Conservation (phyloP, 352 stramenopile genomes). For the Phytopythium litorale region DNA sequence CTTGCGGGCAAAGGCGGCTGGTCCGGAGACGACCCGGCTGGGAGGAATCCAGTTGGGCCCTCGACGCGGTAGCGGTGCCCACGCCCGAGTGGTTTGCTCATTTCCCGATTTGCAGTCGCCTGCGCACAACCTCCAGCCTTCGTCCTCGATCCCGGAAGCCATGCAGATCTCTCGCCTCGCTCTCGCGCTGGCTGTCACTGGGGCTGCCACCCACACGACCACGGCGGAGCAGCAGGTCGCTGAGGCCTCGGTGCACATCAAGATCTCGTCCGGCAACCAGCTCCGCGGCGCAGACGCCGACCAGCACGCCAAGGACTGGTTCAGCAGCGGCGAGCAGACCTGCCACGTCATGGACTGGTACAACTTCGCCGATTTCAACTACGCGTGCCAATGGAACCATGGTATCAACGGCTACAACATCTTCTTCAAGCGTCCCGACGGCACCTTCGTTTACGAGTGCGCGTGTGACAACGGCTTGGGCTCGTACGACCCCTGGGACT, state of each 20-base stretch:
- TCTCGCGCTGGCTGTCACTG: neutral
- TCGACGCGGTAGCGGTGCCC: neutral
- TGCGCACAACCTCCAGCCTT: neutral
- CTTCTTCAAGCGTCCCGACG: constrained; percentile 8
- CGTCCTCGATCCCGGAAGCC: neutral
- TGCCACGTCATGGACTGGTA: constrained; percentile 7
- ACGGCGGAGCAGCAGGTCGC: constrained; percentile 1
- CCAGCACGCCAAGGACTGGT: neutral
- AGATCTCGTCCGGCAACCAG: neutral
- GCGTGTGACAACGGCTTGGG: neutral
- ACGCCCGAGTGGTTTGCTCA: neutral
- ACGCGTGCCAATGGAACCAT: constrained; percentile 11
- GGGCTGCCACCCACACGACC: neutral
- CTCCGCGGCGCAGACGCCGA: neutral
- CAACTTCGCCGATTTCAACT: constrained; percentile 10
- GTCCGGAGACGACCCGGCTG: too few relatives aligned
- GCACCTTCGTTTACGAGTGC: constrained; percentile 3
- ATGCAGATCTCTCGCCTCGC: neutral
- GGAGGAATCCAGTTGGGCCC: too few relatives aligned
- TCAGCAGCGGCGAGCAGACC: neutral
- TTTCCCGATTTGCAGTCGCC: neutral
- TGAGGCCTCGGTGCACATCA: neutral
- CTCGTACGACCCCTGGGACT: constrained; percentile 1
- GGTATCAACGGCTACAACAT: constrained; percentile 5
- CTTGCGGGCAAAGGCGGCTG: too few relatives aligned